Evolutionary conservation across 805 yeast species (phyloP), one percentile per base, ranked within the genome.

Genomic region (Pichia paraexigua): DNA sequence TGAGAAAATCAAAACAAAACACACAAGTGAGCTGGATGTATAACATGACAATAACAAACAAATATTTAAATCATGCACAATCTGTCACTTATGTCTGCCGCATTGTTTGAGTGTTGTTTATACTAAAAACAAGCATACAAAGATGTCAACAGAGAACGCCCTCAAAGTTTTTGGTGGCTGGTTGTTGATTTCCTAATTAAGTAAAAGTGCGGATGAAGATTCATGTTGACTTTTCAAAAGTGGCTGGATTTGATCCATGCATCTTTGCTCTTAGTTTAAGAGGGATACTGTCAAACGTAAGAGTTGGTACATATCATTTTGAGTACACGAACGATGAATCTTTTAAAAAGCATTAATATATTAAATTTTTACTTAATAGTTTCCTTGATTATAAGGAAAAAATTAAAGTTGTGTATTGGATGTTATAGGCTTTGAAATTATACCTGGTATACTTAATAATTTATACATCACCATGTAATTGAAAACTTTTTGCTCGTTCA

Each of bases 401-500:
- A 24, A 7, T 24, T 24, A 7, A 24, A 24, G 25, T 24, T 24
- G 7, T 24, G 7, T 24, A 24, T 24, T 24, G 7, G 7, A 24
- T 24, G 4, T 24, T 27, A 11, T 12, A 11, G 30, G 9, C 9
- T 27, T 27, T 27, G 30, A 12, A 27, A 24, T 11, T 27, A 12
- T 27, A 27, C 5, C 30, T 27, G 7, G 4, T 24, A 24, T 24
- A 24, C 25, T 24, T 7, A 24, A 24, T 24, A 24, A 17, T 10
- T n/a, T 39, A 49, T 6, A 37, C 37, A 28, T 49, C 52, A n/a
- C 42, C 46, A 35, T 45, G 43, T 21, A 44, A 20, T 5, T 24
- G 43, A 12, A 50, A 27, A n/a, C 35, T 17, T 35, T 46, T 58
- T 12, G 67, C 65, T 1, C 63, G 67, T 28, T 62, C 64, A 15